These are phyloP conservation scores for Kentomonas sorsogonicus DNA, from an alignment of 208 protist genomes.

Conservation along the genomic window DNA sequence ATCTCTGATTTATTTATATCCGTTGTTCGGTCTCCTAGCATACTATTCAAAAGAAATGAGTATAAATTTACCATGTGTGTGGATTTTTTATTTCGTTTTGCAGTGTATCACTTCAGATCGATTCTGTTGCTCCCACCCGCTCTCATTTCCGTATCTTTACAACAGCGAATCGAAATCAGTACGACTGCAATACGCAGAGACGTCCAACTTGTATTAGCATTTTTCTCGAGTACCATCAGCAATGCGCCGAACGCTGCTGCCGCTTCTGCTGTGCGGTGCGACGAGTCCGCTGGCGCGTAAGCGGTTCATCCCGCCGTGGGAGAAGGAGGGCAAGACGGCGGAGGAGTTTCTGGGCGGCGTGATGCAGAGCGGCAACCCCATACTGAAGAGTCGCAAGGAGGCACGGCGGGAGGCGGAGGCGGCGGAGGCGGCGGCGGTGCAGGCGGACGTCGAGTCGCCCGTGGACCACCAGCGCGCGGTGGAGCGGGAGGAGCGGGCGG, in stretches of 20 bases:
- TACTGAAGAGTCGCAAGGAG: conserved; percentile 33
- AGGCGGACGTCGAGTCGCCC: conserved; percentile 21
- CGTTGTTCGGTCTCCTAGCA: too few relatives aligned
- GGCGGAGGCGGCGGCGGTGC: conserved; percentile 21
- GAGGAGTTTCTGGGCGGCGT: conserved; percentile 79
- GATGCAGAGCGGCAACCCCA: conserved; percentile 59
- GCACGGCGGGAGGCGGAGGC: conserved; percentile 20
- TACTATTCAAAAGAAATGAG: conserved; percentile 1
- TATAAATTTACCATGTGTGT: background rate
- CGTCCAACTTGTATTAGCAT: too few relatives aligned
- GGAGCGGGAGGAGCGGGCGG: conserved; percentile 26
- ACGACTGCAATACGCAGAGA: too few relatives aligned
- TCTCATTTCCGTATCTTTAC: background rate
- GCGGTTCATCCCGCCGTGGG: conserved; percentile 86
- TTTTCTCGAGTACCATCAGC: background rate
- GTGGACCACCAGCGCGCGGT: conserved; percentile 40
- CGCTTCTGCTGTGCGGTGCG: background rate
- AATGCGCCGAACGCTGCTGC: conserved; percentile 9
- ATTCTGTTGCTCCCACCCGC: background rate
- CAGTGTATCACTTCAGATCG: background rate
- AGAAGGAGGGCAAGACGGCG: conserved; percentile 68
- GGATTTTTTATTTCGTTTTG: background rate
- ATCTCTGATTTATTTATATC: background rate
- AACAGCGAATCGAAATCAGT: too few relatives aligned
- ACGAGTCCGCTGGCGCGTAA: too few relatives aligned